These are phyloP conservation scores for Mychonastes homosphaera DNA, from an alignment of 139 green algal genomes.

Conservation along the genomic window DNA sequence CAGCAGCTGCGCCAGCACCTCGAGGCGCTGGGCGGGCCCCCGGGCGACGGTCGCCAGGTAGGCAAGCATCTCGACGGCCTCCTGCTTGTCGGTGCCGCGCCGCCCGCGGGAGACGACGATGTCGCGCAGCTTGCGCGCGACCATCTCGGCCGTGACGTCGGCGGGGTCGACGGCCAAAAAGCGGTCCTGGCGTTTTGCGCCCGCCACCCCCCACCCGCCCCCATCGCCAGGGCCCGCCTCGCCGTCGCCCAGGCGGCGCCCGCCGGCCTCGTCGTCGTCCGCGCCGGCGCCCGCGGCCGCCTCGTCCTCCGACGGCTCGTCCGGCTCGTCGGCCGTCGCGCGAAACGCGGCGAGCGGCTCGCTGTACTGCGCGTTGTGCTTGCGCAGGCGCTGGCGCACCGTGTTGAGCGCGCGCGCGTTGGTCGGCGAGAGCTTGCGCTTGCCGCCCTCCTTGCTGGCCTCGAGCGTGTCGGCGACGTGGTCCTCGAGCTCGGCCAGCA, in stretches of 20 bases:
- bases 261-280: no score
- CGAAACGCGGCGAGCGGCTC: slow-evolving; percentile 46
- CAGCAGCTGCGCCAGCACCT: slow-evolving; percentile 75
- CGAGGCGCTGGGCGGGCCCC: slow-evolving; percentile 66
- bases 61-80: slow-evolving; percentile 87
- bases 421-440: slow-evolving; percentile 90
- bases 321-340: no score
- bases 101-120: slow-evolving; percentile 72
- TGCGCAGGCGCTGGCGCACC: slow-evolving; percentile 95
- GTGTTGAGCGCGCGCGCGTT: slow-evolving; percentile 92
- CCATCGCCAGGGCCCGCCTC: no score
- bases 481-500: slow-evolving; percentile 89
- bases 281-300: no score
- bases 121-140: slow-evolving; percentile 85
- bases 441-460: slow-evolving; percentile 67
- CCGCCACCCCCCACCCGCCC: no score
- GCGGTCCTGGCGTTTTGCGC: no score
- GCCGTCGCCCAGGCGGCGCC: no score
- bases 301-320: no score
- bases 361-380: slow-evolving; percentile 65
- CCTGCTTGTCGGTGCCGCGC: slow-evolving; percentile 71
- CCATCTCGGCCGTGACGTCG: slow-evolving; percentile 94
- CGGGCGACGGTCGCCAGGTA: slow-evolving; percentile 80
- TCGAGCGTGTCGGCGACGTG: slow-evolving; percentile 59
- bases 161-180: slow-evolving; percentile 72